Evolutionary conservation across 1,284 basidiomycete species (phyloP).

Genomic region (Sporisorium reilianum): DNA sequence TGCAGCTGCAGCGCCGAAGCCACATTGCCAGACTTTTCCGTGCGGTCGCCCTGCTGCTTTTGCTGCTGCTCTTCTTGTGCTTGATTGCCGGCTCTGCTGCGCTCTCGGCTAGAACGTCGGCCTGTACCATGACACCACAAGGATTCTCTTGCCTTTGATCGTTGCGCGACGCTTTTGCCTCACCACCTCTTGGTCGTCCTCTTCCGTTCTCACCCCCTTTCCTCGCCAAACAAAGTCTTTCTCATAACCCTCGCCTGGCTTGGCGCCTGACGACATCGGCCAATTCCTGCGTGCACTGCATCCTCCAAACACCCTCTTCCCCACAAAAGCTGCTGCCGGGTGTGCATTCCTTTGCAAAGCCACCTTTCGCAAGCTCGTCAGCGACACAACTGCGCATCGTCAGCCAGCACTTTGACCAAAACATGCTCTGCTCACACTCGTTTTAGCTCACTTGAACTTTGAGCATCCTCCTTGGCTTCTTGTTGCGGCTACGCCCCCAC

Average conservation of each 20-base stretch:
- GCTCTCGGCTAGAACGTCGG: background rate
- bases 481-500: constrained; percentile 3
- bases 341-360: background rate
- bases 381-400: background rate
- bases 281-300: background rate
- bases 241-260: background rate
- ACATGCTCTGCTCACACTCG: background rate
- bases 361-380: background rate
- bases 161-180: background rate
- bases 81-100: no score
- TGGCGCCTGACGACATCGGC: background rate
- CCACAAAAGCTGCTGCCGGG: background rate
- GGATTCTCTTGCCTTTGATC: no score
- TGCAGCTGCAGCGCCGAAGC: background rate
- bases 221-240: background rate
- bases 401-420: background rate
- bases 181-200: background rate
- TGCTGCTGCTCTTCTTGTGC: no score
- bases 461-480: background rate
- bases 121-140: background rate
- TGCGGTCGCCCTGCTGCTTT: background rate
- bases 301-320: background rate
- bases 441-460: background rate
- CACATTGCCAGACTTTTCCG: background rate
- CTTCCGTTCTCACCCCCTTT: background rate